Percentiles rank a stretch among this genome's conserved stretches.
phyloP scores from a whole-genome alignment of 202 grass and related monocot genomes.

The Cymbopogon flexuosus region DNA sequence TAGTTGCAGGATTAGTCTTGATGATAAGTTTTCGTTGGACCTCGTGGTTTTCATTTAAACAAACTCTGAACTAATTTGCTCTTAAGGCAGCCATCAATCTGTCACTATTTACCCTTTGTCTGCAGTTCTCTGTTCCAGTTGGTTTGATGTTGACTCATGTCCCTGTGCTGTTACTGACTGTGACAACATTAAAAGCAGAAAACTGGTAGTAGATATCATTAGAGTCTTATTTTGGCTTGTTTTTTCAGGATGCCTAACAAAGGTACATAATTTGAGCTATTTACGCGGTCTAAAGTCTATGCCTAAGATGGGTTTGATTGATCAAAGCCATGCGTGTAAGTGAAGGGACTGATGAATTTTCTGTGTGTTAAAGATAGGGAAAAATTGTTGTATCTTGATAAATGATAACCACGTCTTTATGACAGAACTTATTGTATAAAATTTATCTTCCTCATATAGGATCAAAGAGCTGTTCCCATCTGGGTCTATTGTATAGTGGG shows the following conservation, averaged over 20 bases:
- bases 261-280: background rate
- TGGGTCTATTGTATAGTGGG: background rate
- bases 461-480: background rate
- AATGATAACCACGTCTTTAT: background rate
- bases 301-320: background rate
- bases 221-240: background rate
- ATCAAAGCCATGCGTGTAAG: background rate
- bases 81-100: background rate
- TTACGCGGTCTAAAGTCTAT: background rate
- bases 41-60: conserved; percentile 34
- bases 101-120: conserved; percentile 26
- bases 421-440: background rate
- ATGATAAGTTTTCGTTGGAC: conserved; percentile 36
- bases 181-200: conserved; percentile 21
- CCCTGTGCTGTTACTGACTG: conserved; percentile 10
- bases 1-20: background rate
- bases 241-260: background rate
- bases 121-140: conserved; percentile 13
- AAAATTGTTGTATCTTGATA: background rate
- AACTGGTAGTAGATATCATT: background rate
- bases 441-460: background rate
- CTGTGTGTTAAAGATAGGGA: background rate
- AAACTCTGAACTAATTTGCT: conserved; percentile 1
- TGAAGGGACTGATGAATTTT: background rate
- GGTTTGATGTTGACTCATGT: conserved; percentile 28